Conservation (phyloP, 305 asterid species). For the Fraxinus angustifolia region DNA sequence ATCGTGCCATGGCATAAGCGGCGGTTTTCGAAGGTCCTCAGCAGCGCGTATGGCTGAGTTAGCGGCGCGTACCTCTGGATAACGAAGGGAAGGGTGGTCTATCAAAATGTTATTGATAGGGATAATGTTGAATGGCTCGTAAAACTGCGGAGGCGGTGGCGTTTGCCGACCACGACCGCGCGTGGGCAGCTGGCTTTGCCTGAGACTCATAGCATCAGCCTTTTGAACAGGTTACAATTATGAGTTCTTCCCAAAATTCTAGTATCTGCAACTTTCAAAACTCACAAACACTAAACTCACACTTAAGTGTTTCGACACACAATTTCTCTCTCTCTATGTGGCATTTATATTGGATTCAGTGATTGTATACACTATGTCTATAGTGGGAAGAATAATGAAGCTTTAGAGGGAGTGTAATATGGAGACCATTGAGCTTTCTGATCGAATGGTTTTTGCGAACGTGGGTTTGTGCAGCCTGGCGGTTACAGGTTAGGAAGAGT, state of each 20-base stretch:
- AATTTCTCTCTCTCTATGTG: not conserved
- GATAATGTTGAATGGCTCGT: slow-evolving; percentile 64
- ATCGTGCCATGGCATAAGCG: slow-evolving; percentile 57
- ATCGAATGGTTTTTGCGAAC: slow-evolving; percentile 26
- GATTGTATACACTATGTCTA: not conserved
- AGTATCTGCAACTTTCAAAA: slow-evolving; percentile 14
- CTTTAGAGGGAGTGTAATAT: not conserved
- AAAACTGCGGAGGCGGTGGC: slow-evolving; percentile 25
- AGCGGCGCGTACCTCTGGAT: slow-evolving; percentile 83
- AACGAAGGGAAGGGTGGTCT: slow-evolving; percentile 83
- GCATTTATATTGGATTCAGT: not conserved
- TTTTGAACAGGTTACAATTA: slow-evolving; percentile 16
- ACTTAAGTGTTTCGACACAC: slow-evolving; percentile 2
- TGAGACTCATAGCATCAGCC: slow-evolving; percentile 50
- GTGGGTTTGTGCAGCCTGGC: slow-evolving; percentile 29
- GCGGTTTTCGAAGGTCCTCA: slow-evolving; percentile 77
- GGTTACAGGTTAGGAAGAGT: slow-evolving; percentile 21
- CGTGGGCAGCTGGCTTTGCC: slow-evolving; percentile 53
- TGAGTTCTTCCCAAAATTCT: slow-evolving; percentile 10
- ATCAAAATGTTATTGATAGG: slow-evolving; percentile 67
- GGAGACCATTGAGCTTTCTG: slow-evolving; percentile 20
- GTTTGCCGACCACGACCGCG: slow-evolving; percentile 54
- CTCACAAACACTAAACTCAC: slow-evolving; percentile 15
- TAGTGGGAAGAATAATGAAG: not conserved
- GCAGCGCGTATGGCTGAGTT: slow-evolving; percentile 64